Evolutionary conservation across 139 green algal species (phyloP).

Genomic region (Micromonas commoda): DNA sequence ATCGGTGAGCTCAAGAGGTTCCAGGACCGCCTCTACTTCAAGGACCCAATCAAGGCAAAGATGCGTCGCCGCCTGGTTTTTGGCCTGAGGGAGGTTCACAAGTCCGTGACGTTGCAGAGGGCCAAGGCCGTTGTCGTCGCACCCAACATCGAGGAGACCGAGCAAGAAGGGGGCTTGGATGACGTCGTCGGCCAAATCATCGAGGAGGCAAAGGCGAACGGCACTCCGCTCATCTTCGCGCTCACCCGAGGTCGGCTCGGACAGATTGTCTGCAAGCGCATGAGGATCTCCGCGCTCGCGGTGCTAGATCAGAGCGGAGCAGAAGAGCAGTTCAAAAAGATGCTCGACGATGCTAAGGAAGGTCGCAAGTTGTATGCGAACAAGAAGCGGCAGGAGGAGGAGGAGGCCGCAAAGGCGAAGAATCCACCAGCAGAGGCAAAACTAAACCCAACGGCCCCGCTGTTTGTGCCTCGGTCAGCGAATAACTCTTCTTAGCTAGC

Average conservation of each 20-base stretch:
- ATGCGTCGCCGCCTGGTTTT: constrained; percentile 33
- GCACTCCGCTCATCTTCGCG: constrained; percentile 37
- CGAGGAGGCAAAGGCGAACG: constrained; percentile 6
- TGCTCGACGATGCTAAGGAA: background rate
- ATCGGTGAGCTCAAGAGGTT: constrained; percentile 35
- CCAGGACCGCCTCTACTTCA: constrained; percentile 35
- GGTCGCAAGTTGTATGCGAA: constrained; percentile 24
- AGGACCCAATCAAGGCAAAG: constrained; percentile 42
- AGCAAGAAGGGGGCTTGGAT: constrained; percentile 38
- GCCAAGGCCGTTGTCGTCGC: constrained; percentile 38
- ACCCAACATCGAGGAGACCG: constrained; percentile 43
- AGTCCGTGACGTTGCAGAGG: constrained; percentile 21
- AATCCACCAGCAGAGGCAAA: too few species aligned
- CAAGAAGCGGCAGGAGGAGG: background rate
- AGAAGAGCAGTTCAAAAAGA: constrained; percentile 26
- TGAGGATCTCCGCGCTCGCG: constrained; percentile 33
- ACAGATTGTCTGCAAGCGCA: constrained; percentile 21
- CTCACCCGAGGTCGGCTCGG: constrained; percentile 30
- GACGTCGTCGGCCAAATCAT: constrained; percentile 31
- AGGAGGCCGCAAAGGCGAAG: background rate
- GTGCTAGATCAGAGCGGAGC: constrained; percentile 38
- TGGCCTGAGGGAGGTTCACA: constrained; percentile 37
- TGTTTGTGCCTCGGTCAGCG: too few species aligned
- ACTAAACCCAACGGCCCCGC: too few species aligned
- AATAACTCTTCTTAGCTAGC: too few species aligned